Conservation (phyloP, 208 protist genomes). For the Blechomonas ayalai region DNA sequence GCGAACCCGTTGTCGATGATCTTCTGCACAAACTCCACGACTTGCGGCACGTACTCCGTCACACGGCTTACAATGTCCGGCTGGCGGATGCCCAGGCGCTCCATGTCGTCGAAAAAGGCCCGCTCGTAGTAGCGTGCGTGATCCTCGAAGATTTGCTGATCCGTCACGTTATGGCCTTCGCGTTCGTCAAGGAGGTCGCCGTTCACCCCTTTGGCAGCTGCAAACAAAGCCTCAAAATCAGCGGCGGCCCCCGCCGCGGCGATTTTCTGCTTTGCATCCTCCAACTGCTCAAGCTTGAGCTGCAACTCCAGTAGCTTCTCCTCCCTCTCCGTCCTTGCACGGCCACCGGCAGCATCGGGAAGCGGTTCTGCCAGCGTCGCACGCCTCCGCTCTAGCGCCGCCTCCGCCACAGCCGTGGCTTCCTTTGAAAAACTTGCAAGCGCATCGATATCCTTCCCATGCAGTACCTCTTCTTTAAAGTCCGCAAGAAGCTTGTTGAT, state of each 20-base stretch:
- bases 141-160: conserved; percentile 85
- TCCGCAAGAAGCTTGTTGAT: conserved; percentile 81
- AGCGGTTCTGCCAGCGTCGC: conserved; percentile 43
- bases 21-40: conserved; percentile 90
- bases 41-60: conserved; percentile 96
- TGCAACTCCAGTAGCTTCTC: conserved; percentile 77
- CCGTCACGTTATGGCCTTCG: conserved; percentile 47
- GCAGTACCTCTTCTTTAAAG: conserved; percentile 39
- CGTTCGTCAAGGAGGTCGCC: conserved; percentile 77
- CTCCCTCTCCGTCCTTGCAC: conserved; percentile 46
- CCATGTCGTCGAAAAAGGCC: conserved; percentile 93
- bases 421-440: conserved; percentile 45
- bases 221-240: conserved; percentile 44
- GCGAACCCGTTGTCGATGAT: conserved; percentile 96
- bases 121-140: conserved; percentile 86
- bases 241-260: conserved; percentile 19
- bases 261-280: conserved; percentile 48
- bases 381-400: conserved; percentile 16
- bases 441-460: conserved; percentile 18
- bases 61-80: conserved; percentile 95
- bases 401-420: conserved; percentile 25
- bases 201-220: conserved; percentile 53
- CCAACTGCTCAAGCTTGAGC: conserved; percentile 60
- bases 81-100: conserved; percentile 71
- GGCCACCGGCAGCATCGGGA: conserved; percentile 31